phyloP scores from a whole-genome alignment of 768 basidiomycete species.

The Kwoniella europaea region DNA sequence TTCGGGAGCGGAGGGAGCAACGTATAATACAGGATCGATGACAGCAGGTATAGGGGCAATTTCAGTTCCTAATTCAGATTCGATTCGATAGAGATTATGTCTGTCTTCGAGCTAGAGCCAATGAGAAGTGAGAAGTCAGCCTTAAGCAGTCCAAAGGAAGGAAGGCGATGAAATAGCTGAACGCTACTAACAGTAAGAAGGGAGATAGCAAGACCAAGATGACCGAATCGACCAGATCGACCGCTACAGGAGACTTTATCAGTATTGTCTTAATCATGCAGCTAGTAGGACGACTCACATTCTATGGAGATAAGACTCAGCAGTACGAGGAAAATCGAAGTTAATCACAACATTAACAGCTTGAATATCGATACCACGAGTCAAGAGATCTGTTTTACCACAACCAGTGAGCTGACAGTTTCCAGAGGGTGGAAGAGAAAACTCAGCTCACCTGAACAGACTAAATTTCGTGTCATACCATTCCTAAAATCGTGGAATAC shows the following conservation, averaged over 20 bases:
- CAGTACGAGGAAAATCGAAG: conserved; percentile 99
- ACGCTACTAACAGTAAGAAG: conserved; percentile 71
- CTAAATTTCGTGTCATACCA: conserved; percentile 96
- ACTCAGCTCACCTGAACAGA: conserved; percentile 67
- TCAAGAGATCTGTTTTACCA: conserved; percentile 73
- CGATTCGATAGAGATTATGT: conserved; percentile 96
- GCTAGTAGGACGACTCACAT: conserved; percentile 60
- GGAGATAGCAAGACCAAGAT: conserved; percentile 95
- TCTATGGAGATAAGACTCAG: conserved; percentile 97
- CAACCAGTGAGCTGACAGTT: not conserved
- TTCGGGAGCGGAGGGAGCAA: conserved; percentile 68
- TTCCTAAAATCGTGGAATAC: conserved; percentile 99
- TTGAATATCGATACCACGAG: conserved; percentile 99
- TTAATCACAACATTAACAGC: conserved; percentile 99
- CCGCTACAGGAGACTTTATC: conserved; percentile 60
- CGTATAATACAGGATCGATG: conserved; percentile 91
- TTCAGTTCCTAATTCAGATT: conserved; percentile 97
- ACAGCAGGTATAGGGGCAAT: conserved; percentile 90
- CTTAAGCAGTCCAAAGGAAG: not conserved
- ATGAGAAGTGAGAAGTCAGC: not conserved
- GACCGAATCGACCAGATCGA: conserved; percentile 95
- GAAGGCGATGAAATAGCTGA: not conserved
- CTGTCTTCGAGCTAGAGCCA: conserved; percentile 78
- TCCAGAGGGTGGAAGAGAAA: not conserved
- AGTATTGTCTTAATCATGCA: not conserved